Evolutionary conservation across 164 flowering plant species (phyloP).

Genomic region (Annona cherimola): DNA sequence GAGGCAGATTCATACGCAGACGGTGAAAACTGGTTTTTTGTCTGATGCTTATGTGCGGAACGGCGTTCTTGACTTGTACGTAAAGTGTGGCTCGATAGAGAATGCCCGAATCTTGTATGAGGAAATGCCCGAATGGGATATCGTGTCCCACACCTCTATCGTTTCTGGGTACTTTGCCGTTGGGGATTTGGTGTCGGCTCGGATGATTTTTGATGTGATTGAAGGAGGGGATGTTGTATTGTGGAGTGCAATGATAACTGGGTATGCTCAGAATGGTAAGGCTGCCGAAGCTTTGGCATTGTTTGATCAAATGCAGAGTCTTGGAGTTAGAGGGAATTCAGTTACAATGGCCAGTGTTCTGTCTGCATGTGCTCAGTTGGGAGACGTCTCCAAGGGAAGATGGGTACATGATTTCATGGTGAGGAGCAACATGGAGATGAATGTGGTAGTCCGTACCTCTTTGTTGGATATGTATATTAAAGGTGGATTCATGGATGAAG

Average conservation of each 20-base stretch:
- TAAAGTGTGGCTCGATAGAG: constrained; percentile 5
- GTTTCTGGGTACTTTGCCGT: constrained; percentile 13
- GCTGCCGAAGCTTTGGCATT: constrained; percentile 15
- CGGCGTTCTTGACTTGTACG: constrained; percentile 14
- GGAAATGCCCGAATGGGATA: constrained; percentile 21
- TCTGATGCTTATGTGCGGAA: constrained; percentile 11
- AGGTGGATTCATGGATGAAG: constrained; percentile 15
- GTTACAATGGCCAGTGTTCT: constrained; percentile 18
- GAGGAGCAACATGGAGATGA: constrained; percentile 10
- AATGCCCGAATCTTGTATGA: constrained; percentile 18
- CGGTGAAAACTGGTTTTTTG: constrained; percentile 12
- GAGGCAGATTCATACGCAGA: constrained; percentile 14
- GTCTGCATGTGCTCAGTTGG: constrained; percentile 20
- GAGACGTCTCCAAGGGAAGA: constrained; percentile 11
- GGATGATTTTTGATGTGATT: constrained; percentile 13
- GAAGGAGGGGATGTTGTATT: constrained; percentile 13
- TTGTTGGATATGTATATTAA: constrained; percentile 21
- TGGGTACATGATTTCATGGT: constrained; percentile 14
- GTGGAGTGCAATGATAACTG: constrained; percentile 21
- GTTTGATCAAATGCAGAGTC: constrained; percentile 16
- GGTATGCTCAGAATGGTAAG: constrained; percentile 20
- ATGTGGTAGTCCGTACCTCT: constrained; percentile 15
- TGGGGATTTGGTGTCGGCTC: constrained; percentile 17
- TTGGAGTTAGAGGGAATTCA: constrained; percentile 16
- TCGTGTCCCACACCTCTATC: constrained; percentile 14